These are phyloP conservation scores for Zoysia japonica DNA, from an alignment of 176 grass and related monocot genomes.

Conservation along the genomic window DNA sequence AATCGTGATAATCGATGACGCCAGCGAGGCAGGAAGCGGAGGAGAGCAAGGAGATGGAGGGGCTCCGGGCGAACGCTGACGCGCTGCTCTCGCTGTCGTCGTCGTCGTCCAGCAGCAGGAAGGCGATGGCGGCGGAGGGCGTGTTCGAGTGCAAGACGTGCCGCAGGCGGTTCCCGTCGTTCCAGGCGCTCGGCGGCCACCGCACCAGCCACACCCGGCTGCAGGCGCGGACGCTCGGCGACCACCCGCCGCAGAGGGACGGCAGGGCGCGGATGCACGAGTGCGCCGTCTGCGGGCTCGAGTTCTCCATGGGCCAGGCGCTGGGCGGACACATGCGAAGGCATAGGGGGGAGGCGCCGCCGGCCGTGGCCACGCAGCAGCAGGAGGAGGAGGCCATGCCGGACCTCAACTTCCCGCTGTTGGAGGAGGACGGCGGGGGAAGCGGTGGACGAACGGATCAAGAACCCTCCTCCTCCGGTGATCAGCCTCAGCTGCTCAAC, in stretches of 20 bases:
- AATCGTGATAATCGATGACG: slow-evolving; percentile 22
- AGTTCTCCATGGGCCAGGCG: slow-evolving; percentile 81
- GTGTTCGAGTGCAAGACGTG: slow-evolving; percentile 82
- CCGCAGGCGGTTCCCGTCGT: slow-evolving; percentile 57
- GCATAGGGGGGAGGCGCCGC: slow-evolving; percentile 37
- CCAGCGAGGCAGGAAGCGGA: slow-evolving; percentile 40
- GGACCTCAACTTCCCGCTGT: slow-evolving; percentile 52
- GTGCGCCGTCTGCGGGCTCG: slow-evolving; percentile 73
- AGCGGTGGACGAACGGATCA: not conserved
- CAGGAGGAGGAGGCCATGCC: slow-evolving; percentile 33
- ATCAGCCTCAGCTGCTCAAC: slow-evolving; percentile 36
- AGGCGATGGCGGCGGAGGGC: slow-evolving; percentile 56
- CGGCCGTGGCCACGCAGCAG: not conserved
- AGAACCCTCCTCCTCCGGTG: not conserved
- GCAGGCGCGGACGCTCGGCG: slow-evolving; percentile 51
- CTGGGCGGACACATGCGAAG: slow-evolving; percentile 77
- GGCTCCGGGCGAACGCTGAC: slow-evolving; percentile 57
- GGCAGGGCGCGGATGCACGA: slow-evolving; percentile 47
- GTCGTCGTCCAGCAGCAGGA: slow-evolving; percentile 23
- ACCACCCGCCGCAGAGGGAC: not conserved
- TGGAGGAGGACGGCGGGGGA: slow-evolving; percentile 26
- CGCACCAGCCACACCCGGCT: slow-evolving; percentile 68
- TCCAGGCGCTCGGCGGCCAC: slow-evolving; percentile 68
- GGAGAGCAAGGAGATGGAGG: slow-evolving; percentile 53
- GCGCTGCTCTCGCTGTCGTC: slow-evolving; percentile 35